Base-by-base conservation (phyloP, 306 rosid species). In the Cucumis melo region DNA sequence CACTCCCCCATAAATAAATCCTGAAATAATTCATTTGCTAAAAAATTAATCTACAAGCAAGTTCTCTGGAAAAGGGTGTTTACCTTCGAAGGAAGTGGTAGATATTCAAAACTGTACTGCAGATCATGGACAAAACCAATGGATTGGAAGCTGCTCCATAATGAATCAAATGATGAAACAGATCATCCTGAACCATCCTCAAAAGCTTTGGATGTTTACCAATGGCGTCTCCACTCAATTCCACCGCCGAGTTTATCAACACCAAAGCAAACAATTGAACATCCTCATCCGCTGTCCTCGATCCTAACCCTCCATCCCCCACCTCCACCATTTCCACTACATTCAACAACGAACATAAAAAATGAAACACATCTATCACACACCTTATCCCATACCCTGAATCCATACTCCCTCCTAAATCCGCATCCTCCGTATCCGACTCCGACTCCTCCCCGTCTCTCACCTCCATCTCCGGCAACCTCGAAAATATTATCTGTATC, bases 131-230 rank as follows among this genome's bases (percentile, higher is more conserved):
- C 34, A 94, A 77, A 42, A 94, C 92, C 77, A 89, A 88, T 1
- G 97, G 88, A 80, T 87, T 92, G 0, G 95, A 87, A 83, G 91
- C 70, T 6, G 89, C 78, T 2, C 97, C 99, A 53, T 90, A 92
- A 64, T 92, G 86, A 71, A 94, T 89, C 87, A 94, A 85, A 85
- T 94, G 99, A 77, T 94, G 96, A 80, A 92, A 90, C 38, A 94
- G 77, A 38, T 94, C 96, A 73, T 94, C 97, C 79, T 90, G 92
- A 41, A 92, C 85, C 99, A 94, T 90, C 73, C 95, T 88, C 87
- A 92, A 84, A 20, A 94, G 85, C 88, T 85, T 90, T 0, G 95
- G 89, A 81, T 94, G 95, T 74, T 51, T 84, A 32, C 91, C 92
- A 2, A 94, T 92, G 63, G 56, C 87, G 75, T 94, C 96, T 11